phyloP scores from a whole-genome alignment of 495 filamentous ascomycete species.

The Cercophora scortea region DNA sequence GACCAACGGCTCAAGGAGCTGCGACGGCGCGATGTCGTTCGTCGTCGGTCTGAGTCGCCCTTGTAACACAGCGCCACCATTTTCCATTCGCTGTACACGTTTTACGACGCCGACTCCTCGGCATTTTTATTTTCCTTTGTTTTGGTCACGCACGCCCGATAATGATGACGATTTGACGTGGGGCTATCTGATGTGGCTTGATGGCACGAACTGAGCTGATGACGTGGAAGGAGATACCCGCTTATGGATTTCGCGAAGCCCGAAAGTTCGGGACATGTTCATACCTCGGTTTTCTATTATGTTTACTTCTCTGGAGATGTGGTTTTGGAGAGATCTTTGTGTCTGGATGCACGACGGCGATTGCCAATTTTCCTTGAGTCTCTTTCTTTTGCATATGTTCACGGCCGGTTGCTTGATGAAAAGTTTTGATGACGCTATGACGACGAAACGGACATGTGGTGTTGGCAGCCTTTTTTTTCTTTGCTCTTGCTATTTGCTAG shows the following conservation, averaged over 20 bases:
- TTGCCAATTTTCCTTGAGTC: neutral
- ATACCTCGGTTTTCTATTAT: constrained; percentile 5
- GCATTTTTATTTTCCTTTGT: neutral
- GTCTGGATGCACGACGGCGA: too few relatives aligned
- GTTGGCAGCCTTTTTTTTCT: neutral
- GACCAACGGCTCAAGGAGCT: constrained; percentile 46
- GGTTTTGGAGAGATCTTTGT: neutral
- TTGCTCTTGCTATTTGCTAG: neutral
- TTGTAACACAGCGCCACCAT: constrained; percentile 15
- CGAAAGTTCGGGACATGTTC: constrained; percentile 6
- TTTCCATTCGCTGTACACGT: constrained; percentile 5
- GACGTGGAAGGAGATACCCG: constrained; percentile 8
- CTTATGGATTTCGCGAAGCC: constrained; percentile 3
- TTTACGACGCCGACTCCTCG: neutral
- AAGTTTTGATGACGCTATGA: constrained; percentile 4
- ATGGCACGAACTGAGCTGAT: constrained; percentile 6
- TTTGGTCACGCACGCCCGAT: neutral
- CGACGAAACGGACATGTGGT: neutral
- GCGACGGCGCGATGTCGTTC: constrained; percentile 27
- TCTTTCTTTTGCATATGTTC: neutral
- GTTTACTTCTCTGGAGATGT: neutral
- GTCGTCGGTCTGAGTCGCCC: constrained; percentile 33
- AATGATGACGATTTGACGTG: constrained; percentile 8
- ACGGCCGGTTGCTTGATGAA: constrained; percentile 5
- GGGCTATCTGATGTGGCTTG: neutral